Evolutionary conservation across 129 eudicot species (phyloP).

Genomic region (Centella asiatica): DNA sequence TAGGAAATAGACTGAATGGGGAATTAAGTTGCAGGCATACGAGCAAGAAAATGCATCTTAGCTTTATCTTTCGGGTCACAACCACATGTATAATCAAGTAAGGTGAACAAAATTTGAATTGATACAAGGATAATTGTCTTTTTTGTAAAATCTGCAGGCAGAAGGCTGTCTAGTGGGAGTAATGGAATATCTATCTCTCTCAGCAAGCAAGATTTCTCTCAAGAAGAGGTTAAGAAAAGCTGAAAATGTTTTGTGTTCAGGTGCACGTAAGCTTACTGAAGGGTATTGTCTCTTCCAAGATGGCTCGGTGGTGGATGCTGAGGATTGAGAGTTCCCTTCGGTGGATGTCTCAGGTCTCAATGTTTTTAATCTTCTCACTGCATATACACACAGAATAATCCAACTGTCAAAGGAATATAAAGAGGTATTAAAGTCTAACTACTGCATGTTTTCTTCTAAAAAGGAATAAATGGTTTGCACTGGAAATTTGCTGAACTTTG

Average conservation of each 20-base stretch:
- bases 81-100: too few species aligned
- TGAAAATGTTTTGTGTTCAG: slow-evolving; percentile 8
- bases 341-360: slow-evolving; percentile 53
- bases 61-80: too few species aligned
- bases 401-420: not conserved
- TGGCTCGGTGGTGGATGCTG: slow-evolving; percentile 49
- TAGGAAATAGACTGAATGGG: too few species aligned
- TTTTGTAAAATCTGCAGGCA: too few species aligned
- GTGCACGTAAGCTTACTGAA: slow-evolving; percentile 41
- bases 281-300: slow-evolving; percentile 84
- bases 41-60: too few species aligned
- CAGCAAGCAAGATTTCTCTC: not conserved
- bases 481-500: not conserved
- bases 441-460: not conserved
- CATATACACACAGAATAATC: slow-evolving; percentile 13
- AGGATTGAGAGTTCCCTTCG: slow-evolving; percentile 54
- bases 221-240: slow-evolving; percentile 11
- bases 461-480: not conserved
- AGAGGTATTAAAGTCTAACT: not conserved
- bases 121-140: too few species aligned
- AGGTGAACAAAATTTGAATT: too few species aligned
- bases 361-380: slow-evolving; percentile 68
- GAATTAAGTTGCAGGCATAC: too few species aligned
- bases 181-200: not conserved
- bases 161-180: too few species aligned